Evolutionary conservation across 352 stramenopile genomes (phyloP), one percentile per base, ranked within the genome.

Genomic region (Globisporangium uncinulatum): DNA sequence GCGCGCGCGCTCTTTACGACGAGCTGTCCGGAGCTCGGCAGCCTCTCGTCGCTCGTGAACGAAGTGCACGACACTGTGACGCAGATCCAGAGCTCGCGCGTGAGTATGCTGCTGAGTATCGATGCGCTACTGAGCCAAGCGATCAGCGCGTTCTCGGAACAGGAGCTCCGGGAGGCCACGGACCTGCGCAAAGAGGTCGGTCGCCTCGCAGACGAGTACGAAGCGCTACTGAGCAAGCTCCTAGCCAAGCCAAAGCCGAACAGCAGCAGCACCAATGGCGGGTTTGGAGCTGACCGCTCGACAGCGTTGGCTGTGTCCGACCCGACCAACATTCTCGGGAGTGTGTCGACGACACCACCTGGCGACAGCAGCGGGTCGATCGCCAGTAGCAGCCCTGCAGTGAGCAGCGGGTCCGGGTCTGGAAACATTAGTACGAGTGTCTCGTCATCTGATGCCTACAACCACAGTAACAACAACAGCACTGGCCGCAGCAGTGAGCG

Each of bases 1-100:
- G 70, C 79, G 24, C 80, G 85, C 11, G 81, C 81, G n/a, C 71
- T 95, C n/a, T 95, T 95, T 56, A 92, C 85, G 29, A 92, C 83
- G 4, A 89, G 75, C 66, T 91, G 70, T 44, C 61, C 80, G 0
- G 80, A 88, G 49, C 51, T 90, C 11, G 80, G 79, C 15, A 87
- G 71, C 51, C 67, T 95, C 29, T 87, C 85, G 15, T 86, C 86
- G 5, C 59, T 93, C 6, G 89, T 95, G 62, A 86, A 79, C 44
- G 77, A 93, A 41, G 83, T 93, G 63, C 83, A 92, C 61, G 85
- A 92, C 51, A 92, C 79, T 1, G 63, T 95, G 42, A 72, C 70
- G 14, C 83, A 93, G 59, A 73, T 95, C 50, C 80, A 93, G 54
- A 90, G 79, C 66, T 95, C 85, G 4, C 70, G 85, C 0, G 77